Evolutionary conservation across 495 filamentous ascomycete species (phyloP).

Genomic region (Copromyces sp.): DNA sequence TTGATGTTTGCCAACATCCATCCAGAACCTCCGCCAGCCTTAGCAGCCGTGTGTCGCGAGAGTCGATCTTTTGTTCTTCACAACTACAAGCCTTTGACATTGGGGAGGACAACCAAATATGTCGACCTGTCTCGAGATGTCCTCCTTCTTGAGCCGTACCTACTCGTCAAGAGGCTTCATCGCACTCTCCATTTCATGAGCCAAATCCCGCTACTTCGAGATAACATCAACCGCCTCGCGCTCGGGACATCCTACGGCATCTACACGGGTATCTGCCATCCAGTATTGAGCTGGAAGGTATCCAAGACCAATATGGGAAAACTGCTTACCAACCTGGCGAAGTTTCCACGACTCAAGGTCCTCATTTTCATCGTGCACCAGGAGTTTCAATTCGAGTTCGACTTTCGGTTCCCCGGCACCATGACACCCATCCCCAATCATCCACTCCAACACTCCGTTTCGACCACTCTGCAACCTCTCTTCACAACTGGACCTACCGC

Average conservation of each 20-base stretch:
- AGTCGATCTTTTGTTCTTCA: slow-evolving; percentile 38
- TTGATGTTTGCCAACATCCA: slow-evolving; percentile 41
- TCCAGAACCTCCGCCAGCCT: slow-evolving; percentile 34
- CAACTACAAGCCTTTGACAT: slow-evolving; percentile 36
- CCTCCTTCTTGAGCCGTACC: slow-evolving; percentile 39
- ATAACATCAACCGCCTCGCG: slow-evolving; percentile 32
- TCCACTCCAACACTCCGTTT: not conserved
- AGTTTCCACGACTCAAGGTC: slow-evolving; percentile 31
- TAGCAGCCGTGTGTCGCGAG: slow-evolving; percentile 37
- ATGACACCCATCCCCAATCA: slow-evolving; percentile 16
- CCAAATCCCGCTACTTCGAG: slow-evolving; percentile 35
- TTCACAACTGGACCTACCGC: not conserved
- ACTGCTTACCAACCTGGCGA: slow-evolving; percentile 32
- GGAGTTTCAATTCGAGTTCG: slow-evolving; percentile 37
- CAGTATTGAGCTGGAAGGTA: slow-evolving; percentile 35
- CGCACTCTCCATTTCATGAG: slow-evolving; percentile 38
- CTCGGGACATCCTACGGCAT: slow-evolving; percentile 39
- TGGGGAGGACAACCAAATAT: slow-evolving; percentile 36
- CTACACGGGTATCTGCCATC: slow-evolving; percentile 36
- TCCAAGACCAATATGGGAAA: slow-evolving; percentile 40
- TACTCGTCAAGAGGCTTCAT: slow-evolving; percentile 38
- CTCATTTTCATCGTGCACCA: slow-evolving; percentile 39
- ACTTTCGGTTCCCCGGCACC: slow-evolving; percentile 22
- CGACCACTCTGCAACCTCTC: not conserved
- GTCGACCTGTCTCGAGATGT: slow-evolving; percentile 38